Evolutionary conservation across 345 rosid species (phyloP).

Genomic region (Psidium friedrichsthalianum): DNA sequence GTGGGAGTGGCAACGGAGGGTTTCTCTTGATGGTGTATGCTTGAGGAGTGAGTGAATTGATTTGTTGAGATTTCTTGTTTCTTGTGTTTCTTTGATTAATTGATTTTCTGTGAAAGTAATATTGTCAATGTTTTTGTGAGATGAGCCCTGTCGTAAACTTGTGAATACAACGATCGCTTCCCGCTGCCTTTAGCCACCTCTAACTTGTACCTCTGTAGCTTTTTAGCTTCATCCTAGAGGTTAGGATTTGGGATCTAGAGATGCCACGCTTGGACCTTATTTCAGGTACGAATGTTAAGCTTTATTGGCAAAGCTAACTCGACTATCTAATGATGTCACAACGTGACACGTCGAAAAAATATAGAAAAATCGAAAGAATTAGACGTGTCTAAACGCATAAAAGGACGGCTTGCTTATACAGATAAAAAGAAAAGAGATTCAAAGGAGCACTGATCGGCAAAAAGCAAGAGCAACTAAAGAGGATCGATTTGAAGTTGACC

Average conservation of each 20-base stretch:
- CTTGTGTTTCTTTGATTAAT: not conserved
- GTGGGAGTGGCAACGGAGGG: constrained; percentile 31
- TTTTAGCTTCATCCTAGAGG: not conserved
- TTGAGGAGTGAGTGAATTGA: constrained; percentile 11
- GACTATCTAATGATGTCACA: too few relatives aligned
- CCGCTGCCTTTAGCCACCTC: not conserved
- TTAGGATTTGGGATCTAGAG: too few relatives aligned
- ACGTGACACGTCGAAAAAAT: too few relatives aligned
- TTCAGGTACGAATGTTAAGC: not conserved
- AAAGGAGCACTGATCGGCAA: not conserved
- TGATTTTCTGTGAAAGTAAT: not conserved
- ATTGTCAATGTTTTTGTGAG: not conserved
- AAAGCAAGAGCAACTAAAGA: not conserved
- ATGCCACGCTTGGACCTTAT: not conserved
- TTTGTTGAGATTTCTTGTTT: not conserved
- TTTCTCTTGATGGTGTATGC: constrained; percentile 47
- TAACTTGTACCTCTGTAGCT: not conserved
- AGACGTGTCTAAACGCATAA: too few relatives aligned
- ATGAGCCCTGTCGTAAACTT: not conserved
- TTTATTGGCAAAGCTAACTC: not conserved
- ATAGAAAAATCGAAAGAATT: too few relatives aligned
- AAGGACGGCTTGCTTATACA: too few relatives aligned
- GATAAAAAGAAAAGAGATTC: too few relatives aligned
- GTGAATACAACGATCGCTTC: not conserved
- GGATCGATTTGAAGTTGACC: not conserved